Conservation (phyloP, 495 filamentous ascomycete species). For the Pyrenula massariospora region DNA sequence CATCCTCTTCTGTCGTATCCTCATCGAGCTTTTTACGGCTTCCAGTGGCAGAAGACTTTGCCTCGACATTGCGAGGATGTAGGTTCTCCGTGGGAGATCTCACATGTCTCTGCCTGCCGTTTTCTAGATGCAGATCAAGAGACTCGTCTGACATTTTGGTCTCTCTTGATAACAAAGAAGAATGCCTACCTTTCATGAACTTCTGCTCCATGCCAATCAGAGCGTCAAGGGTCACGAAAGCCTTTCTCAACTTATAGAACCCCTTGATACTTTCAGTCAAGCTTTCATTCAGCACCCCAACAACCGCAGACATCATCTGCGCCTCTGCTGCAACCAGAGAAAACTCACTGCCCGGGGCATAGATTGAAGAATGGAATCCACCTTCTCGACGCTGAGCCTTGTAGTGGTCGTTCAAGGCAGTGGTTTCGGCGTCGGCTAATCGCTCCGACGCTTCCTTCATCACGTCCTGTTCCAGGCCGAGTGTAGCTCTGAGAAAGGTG, state of each 20-base stretch:
- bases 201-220: slow-evolving; percentile 54
- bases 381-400: slow-evolving; percentile 48
- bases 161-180: too few relatives aligned
- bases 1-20: slow-evolving; percentile 9
- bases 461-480: slow-evolving; percentile 91
- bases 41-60: background rate
- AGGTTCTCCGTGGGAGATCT: too few relatives aligned
- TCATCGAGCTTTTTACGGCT: background rate
- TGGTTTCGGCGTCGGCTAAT: slow-evolving; percentile 67
- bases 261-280: slow-evolving; percentile 83
- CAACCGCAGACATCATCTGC: slow-evolving; percentile 80
- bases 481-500: slow-evolving; percentile 70
- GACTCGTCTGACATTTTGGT: too few relatives aligned
- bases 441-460: slow-evolving; percentile 74
- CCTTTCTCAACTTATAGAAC: slow-evolving; percentile 88
- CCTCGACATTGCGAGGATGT: too few relatives aligned
- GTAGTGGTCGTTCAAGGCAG: slow-evolving; percentile 67
- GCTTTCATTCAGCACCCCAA: slow-evolving; percentile 84
- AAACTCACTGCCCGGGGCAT: slow-evolving; percentile 76
- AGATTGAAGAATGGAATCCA: slow-evolving; percentile 49
- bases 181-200: slow-evolving; percentile 22
- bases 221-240: slow-evolving; percentile 70
- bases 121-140: too few relatives aligned
- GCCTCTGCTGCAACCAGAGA: slow-evolving; percentile 67
- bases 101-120: too few relatives aligned